Evolutionary conservation across 768 basidiomycete genomes (phyloP).

Genomic region (Chlorophyllum brunneum): DNA sequence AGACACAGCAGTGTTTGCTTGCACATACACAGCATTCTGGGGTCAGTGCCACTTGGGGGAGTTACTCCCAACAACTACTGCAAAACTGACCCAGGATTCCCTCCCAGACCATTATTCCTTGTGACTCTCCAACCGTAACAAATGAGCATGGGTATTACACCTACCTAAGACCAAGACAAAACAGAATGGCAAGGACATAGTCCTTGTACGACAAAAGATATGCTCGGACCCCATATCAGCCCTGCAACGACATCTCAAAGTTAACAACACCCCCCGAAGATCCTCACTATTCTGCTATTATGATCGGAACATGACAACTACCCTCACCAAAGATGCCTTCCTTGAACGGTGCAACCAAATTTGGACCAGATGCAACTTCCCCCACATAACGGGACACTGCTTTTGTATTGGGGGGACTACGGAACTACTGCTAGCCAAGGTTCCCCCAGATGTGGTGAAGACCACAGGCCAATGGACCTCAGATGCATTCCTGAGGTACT

Average conservation of each 20-base stretch:
- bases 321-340: slow-evolving; percentile 13
- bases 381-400: slow-evolving; percentile 18
- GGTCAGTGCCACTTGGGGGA: slow-evolving; percentile 29
- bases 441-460: slow-evolving; percentile 28
- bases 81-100: slow-evolving; percentile 15
- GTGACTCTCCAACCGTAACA: slow-evolving; percentile 14
- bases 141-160: slow-evolving; percentile 14
- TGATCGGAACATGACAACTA: background rate
- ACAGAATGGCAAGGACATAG: slow-evolving; percentile 19
- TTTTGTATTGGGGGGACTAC: slow-evolving; percentile 27
- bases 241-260: slow-evolving; percentile 19
- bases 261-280: slow-evolving; percentile 17
- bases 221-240: slow-evolving; percentile 18
- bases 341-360: slow-evolving; percentile 10
- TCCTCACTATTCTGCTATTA: slow-evolving; percentile 16
- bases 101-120: background rate
- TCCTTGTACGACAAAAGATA: slow-evolving; percentile 19
- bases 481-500: slow-evolving; percentile 26
- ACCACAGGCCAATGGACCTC: slow-evolving; percentile 31
- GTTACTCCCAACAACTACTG: slow-evolving; percentile 12
- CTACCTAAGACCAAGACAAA: slow-evolving; percentile 37
- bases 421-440: slow-evolving; percentile 22
- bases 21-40: slow-evolving; percentile 31
- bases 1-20: slow-evolving; percentile 29
- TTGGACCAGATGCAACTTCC: slow-evolving; percentile 10